Evolutionary conservation across 164 flowering plant species (phyloP).

Genomic region (Dillenia suffruticosa): DNA sequence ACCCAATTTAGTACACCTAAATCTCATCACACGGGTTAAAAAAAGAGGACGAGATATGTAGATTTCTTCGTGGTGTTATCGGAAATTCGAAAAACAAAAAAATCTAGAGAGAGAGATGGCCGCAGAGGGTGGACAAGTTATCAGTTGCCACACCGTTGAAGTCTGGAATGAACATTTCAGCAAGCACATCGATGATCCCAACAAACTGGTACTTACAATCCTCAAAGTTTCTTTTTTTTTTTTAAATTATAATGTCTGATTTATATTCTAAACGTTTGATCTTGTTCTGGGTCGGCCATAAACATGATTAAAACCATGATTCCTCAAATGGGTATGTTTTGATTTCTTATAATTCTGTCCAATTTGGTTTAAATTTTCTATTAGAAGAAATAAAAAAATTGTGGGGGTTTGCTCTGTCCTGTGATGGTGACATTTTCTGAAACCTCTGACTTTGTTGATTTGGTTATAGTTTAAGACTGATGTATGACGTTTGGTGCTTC

Average conservation of each 20-base stretch:
- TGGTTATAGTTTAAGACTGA: no score
- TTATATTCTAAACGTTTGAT: no score
- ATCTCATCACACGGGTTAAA: no score
- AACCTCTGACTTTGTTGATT: no score
- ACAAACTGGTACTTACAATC: constrained; percentile 30
- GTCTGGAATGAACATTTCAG: constrained; percentile 36
- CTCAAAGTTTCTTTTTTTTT: neutral
- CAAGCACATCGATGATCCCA: constrained; percentile 26
- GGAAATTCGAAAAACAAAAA: neutral
- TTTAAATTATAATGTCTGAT: neutral
- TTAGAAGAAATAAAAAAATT: no score
- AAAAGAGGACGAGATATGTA: neutral
- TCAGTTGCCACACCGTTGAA: constrained; percentile 35
- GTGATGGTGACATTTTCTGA: no score
- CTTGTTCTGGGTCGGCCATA: no score
- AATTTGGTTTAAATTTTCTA: no score
- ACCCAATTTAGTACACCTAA: no score
- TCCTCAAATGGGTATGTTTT: neutral
- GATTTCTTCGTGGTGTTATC: neutral
- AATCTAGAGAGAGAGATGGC: constrained; percentile 14
- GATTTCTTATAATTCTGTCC: no score
- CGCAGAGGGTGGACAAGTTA: constrained; percentile 42
- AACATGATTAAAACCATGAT: neutral
- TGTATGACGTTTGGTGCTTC: no score
- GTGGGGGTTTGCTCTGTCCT: no score